Conservation (phyloP, 2,329 filamentous ascomycete genomes). For the Pseudomassariella vexata region DNA sequence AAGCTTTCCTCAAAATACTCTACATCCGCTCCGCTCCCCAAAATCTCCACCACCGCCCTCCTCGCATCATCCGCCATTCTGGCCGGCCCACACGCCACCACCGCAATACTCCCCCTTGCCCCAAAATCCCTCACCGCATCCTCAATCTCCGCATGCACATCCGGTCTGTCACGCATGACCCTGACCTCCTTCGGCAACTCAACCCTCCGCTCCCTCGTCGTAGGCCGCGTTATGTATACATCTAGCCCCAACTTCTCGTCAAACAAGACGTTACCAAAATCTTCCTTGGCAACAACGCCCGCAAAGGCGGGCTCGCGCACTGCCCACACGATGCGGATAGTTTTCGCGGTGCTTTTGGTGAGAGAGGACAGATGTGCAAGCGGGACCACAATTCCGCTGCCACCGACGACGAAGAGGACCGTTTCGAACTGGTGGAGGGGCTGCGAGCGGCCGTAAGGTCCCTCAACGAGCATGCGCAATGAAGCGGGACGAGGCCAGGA, state of each 20-base stretch:
- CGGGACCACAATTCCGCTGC: conserved; percentile 37
- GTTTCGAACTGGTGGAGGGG: conserved; percentile 31
- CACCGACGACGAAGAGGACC: conserved; percentile 37
- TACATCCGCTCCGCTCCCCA: conserved; percentile 20
- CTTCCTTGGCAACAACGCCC: conserved; percentile 24
- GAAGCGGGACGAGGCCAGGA: conserved; percentile 17
- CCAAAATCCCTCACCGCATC: conserved; percentile 15
- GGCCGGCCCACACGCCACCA: conserved; percentile 39
- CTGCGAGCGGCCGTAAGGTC: conserved; percentile 36
- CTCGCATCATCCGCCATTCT: conserved; percentile 38
- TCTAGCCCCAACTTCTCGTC: conserved; percentile 26
- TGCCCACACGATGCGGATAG: conserved; percentile 35
- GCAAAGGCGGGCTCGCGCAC: conserved; percentile 34
- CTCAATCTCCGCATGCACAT: conserved; percentile 25
- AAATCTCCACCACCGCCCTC: conserved; percentile 24
- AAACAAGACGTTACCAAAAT: conserved; percentile 24
- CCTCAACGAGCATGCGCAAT: conserved; percentile 34
- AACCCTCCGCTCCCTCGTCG: conserved; percentile 13
- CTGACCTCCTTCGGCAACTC: conserved; percentile 11
- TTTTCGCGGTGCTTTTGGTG: conserved; percentile 10
- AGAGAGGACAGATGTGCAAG: conserved; percentile 31
- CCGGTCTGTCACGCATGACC: conserved; percentile 23
- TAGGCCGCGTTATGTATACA: too few species aligned
- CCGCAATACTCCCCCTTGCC: conserved; percentile 25
- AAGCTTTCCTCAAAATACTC: conserved; percentile 40